Evolutionary conservation across 306 rosid species (phyloP).

Genomic region (Vicia sativa): DNA sequence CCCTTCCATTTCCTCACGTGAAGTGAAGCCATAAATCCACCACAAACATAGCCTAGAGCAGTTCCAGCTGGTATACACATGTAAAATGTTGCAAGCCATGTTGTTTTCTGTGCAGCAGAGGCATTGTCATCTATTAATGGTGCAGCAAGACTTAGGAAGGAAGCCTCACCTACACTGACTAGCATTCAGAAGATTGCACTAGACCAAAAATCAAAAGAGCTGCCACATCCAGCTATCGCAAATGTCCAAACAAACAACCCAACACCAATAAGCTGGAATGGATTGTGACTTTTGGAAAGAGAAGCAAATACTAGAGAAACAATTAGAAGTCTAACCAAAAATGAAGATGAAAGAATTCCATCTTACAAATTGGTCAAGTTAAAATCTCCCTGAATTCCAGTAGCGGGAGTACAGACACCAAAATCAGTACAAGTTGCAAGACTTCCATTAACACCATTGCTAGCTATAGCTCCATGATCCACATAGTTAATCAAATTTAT

Average conservation of each 20-base stretch:
- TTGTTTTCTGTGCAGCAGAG: slow-evolving; percentile 82
- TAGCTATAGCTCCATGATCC: slow-evolving; percentile 89
- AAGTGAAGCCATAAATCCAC: too few relatives aligned
- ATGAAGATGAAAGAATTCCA: too few relatives aligned
- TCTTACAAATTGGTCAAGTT: too few relatives aligned
- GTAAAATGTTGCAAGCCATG: slow-evolving; percentile 93
- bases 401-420: slow-evolving; percentile 74
- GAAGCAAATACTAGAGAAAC: slow-evolving; percentile 91
- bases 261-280: slow-evolving; percentile 93
- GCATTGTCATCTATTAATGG: slow-evolving; percentile 98
- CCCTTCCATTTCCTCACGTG: too few relatives aligned
- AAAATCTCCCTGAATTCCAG: slow-evolving; percentile 96
- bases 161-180: slow-evolving; percentile 98
- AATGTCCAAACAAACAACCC: slow-evolving; percentile 95
- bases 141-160: slow-evolving; percentile 96
- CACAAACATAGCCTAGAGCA: slow-evolving; percentile 91
- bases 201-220: slow-evolving; percentile 87
- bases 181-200: slow-evolving; percentile 85
- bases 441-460: slow-evolving; percentile 90
- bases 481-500: slow-evolving; percentile 75
- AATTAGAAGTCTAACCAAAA: slow-evolving; percentile 92
- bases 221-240: slow-evolving; percentile 81
- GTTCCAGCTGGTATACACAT: slow-evolving; percentile 97
- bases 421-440: slow-evolving; percentile 60
- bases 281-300: slow-evolving; percentile 81